Base-by-base conservation (phyloP, 1,284 basidiomycete species). In the Ceratobasidium sp. region DNA sequence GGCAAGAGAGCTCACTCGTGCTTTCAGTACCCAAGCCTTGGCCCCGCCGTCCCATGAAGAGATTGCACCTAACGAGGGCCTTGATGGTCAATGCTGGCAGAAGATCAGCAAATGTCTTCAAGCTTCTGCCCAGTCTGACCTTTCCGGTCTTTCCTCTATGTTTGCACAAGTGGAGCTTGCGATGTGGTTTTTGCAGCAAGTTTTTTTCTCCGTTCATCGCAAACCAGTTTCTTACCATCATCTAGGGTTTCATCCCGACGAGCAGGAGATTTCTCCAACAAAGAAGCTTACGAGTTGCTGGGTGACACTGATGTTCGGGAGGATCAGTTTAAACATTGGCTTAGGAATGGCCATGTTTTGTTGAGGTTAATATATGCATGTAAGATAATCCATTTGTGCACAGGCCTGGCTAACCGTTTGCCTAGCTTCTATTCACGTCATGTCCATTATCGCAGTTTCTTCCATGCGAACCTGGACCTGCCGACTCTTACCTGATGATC, bases 61-160 rank as follows among this genome's bases (percentile, higher is more conserved):
- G 27, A 30, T 30, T 30, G 27, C 14, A 27, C 12, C 57, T 3
- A 33, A 4, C 57, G 12, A 59, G n/a, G n/a, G 8, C n/a, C 30
- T 33, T 30, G 27, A 30, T 30, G 27, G 27, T 18, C n/a, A 18
- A n/a, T 30, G 57, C n/a, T 27, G 30, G n/a, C n/a, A 59, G 10
- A 59, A 59, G 30, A 27, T 59, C 30, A 33, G 5, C 30, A 27
- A n/a, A 6, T 59, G 57, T 18, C n/a, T 59, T 7, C n/a, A 33
- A 5, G 57, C 57, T 6, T 59, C 57, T 10, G 18, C 33, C n/a
- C n/a, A 59, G n/a, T n/a, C 57, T 5, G 57, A 59, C 27, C 12
- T 30, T 6, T n/a, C 57, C 33, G 57, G 57, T 14, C 57, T 59
- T 59, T n/a, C n/a, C 5, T 59, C 57, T 33, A 59, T 59, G 57